phyloP scores from a whole-genome alignment of 345 rosid species.

The Dipteronia sinensis region DNA sequence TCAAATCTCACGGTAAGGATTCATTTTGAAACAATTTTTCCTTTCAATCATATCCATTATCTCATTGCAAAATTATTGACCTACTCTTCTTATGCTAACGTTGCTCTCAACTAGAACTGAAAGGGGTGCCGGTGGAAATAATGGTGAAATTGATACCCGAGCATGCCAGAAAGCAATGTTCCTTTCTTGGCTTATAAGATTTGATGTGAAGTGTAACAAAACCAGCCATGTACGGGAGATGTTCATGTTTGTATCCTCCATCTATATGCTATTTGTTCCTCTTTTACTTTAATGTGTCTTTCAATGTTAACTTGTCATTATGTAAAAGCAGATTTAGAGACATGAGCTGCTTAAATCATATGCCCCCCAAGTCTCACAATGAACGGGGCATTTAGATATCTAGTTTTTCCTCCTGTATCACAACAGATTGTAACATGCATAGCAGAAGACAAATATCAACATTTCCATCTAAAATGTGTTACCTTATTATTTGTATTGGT shows the following conservation, averaged over 20 bases:
- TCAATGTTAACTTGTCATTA: slow-evolving; percentile 22
- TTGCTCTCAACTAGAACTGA: slow-evolving; percentile 58
- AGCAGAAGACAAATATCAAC: slow-evolving; percentile 12
- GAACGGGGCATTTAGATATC: neutral
- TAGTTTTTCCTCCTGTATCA: neutral
- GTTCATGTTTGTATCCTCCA: slow-evolving; percentile 16
- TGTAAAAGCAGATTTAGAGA: slow-evolving; percentile 42
- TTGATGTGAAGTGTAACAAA: slow-evolving; percentile 29
- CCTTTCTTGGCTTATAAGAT: slow-evolving; percentile 65
- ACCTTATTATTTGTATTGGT: neutral
- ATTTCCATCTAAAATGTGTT: slow-evolving; percentile 6
- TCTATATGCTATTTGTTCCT: slow-evolving; percentile 24
- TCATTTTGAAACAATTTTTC: neutral
- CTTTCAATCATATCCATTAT: neutral
- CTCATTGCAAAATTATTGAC: neutral
- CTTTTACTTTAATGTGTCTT: neutral
- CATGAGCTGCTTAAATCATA: neutral
- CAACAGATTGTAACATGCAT: slow-evolving; percentile 18
- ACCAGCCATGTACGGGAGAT: slow-evolving; percentile 30
- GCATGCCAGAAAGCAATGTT: slow-evolving; percentile 86
- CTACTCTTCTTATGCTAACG: neutral
- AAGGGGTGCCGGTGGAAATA: slow-evolving; percentile 72
- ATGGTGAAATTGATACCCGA: slow-evolving; percentile 75
- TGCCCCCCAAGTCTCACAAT: neutral
- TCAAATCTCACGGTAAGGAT: slow-evolving; percentile 74